Conservation (phyloP, 73 alveolate genomes). For the Paramecium octaurelia region DNA sequence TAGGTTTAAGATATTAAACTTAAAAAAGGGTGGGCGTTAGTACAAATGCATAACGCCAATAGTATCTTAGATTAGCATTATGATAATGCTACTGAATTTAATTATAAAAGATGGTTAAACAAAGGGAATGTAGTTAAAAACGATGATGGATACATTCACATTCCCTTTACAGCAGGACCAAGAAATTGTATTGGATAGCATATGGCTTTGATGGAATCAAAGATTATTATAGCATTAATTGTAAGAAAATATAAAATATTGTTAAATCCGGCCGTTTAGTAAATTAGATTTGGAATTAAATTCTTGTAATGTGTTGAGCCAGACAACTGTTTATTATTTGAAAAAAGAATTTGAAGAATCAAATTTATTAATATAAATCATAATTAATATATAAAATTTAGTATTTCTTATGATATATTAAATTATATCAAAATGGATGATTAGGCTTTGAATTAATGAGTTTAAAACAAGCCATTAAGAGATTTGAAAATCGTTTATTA, state of each 20-base stretch:
- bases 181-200: slow-evolving; percentile 54
- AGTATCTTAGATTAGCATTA: background rate
- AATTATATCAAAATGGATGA: background rate
- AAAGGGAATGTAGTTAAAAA: background rate
- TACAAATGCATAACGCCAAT: background rate
- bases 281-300: background rate
- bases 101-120: slow-evolving; percentile 29
- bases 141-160: background rate
- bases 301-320: background rate
- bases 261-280: background rate
- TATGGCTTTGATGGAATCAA: slow-evolving; percentile 8
- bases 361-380: background rate
- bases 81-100: slow-evolving; percentile 12
- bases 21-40: background rate
- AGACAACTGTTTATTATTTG: background rate
- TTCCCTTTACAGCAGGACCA: slow-evolving; percentile 24
- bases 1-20: background rate
- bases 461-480: background rate
- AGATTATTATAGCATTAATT: background rate
- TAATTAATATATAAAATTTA: no score
- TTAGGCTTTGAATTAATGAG: background rate
- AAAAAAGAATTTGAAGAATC: background rate
- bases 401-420: no score
- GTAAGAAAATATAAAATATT: background rate
- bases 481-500: background rate